These are phyloP conservation scores for Cystobasidium slooffiae DNA, from an alignment of 1,284 basidiomycete species.

Conservation along the genomic window DNA sequence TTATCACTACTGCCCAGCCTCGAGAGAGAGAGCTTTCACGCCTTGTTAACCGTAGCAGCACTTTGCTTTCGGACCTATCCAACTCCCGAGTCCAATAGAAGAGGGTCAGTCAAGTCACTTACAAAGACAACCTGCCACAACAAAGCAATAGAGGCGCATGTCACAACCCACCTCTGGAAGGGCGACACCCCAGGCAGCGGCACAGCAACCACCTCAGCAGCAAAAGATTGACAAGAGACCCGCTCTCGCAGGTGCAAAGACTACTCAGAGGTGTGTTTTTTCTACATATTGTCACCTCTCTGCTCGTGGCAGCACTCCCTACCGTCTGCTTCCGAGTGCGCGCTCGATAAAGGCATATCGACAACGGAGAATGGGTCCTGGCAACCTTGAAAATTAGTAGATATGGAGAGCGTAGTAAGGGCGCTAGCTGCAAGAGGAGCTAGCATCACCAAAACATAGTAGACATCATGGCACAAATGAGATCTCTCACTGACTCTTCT, in stretches of 20 bases:
- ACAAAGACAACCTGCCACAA: not conserved
- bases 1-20: too few relatives aligned
- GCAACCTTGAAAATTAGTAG: too few relatives aligned
- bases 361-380: too few relatives aligned
- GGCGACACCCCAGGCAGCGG: slow-evolving; percentile 30
- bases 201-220: slow-evolving; percentile 9
- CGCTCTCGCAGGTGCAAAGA: slow-evolving; percentile 44
- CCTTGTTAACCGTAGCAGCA: too few relatives aligned
- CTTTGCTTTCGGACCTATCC: too few relatives aligned
- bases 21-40: too few relatives aligned
- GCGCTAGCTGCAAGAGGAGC: too few relatives aligned
- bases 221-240: slow-evolving; percentile 35
- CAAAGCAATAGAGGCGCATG: slow-evolving; percentile 20
- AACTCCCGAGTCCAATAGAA: too few relatives aligned
- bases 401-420: too few relatives aligned
- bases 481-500: too few relatives aligned
- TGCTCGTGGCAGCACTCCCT: not conserved
- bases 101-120: not conserved
- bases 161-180: slow-evolving; percentile 33
- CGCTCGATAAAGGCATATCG: not conserved
- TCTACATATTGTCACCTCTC: not conserved
- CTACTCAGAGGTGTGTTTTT: slow-evolving; percentile 42
- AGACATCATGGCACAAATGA: too few relatives aligned
- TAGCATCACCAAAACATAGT: too few relatives aligned
- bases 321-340: not conserved